Evolutionary conservation across 2,329 filamentous ascomycete genomes (phyloP), one percentile per base, ranked within the genome.

Genomic region (Talaromyces islandicus): DNA sequence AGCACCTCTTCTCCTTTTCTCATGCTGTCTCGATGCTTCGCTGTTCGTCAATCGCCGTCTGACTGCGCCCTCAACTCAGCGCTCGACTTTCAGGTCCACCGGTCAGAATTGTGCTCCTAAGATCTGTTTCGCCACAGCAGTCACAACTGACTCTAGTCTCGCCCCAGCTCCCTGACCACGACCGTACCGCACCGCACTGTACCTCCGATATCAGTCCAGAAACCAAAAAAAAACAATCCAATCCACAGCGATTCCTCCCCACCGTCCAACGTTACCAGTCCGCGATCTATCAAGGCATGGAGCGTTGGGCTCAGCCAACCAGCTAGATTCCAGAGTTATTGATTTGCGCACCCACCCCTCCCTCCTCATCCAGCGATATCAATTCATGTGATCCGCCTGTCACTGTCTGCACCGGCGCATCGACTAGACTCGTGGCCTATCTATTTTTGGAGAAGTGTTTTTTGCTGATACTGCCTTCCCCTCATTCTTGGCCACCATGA

Each of bases 401-500:
- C 43, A 46, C 43, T 24, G 21, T 46, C 43, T 46, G 43, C 43
- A 46, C 19, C 14, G 43, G 43, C 43, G 43, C 43, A 46, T 46
- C n/a, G 19, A 21, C 19, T 46, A 46, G 43, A 46, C 19, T 46
- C 35, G 35, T n/a, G 35, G 32, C 5, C 43, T 46, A 17, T 17
- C n/a, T 46, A 12, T 46, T 46, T 46, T 46, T 21, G 43, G 21
- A n/a, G n/a, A n/a, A n/a, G n/a, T n/a, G 19, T 43, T 27, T 56
- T 43, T 25, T 54, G 30, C 7, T n/a, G 5, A 17, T 46, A 24
- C 9, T 21, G 54, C 54, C 30, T 56, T 35, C 53, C 53, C 53
- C 53, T 55, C 53, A 57, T 50, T 52, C 27, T 38, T 17, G 56
- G 54, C 65, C 71, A 79, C 67, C 67, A 88, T 87, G 84, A 85